Base-by-base conservation (phyloP, 2,329 filamentous ascomycete genomes). In the Diplodia seriata region DNA sequence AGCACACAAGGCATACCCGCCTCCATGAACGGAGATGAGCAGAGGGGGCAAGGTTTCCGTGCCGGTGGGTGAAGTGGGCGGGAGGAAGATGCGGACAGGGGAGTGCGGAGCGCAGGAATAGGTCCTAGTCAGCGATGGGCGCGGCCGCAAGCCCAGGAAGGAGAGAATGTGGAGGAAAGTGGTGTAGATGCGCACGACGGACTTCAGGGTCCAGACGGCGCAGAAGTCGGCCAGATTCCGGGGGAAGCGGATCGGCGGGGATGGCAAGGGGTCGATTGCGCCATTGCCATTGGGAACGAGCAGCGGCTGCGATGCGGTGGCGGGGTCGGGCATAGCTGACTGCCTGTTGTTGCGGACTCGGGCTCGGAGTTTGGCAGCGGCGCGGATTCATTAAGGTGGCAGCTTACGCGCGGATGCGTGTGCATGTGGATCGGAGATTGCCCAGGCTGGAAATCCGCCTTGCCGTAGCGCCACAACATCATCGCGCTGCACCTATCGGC, bases 11-110 rank as follows among this genome's bases (percentile, higher is more conserved):
- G 78, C 76, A 72, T 84, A 85, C 49, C 83, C 84, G 68, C 85
- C 84, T 66, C 85, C 85, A 70, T 87, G 85, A 71, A 86, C 79
- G 66, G 82, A 80, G 54, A 87, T 76, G 55, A 85, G 77, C 2
- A 82, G 76, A 1, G 84, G 83, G 23, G 57, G 38, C 8, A 11
- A 36, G 23, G 53, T 2, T 20, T 33, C 2, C 6, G 43, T 18
- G 59, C 61, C 23, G 49, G 43, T 43, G 31, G 49, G 15, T 23
- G 43, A 20, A 20, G 20, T 43, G 36, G 53, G 55, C 5, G 67
- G 67, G 1, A 68, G 62, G 43, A 68, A 68, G 51, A 68, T 53
- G 59, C 61, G 59, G 36, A 47, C 47, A n/a, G 62, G 53, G 26
- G 12, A 31, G 9, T 63, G 53, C 15, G 49, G 36, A 61, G 53